These are phyloP conservation scores for Onygenales sp. DNA, from an alignment of 2,329 filamentous ascomycete species.

Conservation along the genomic window DNA sequence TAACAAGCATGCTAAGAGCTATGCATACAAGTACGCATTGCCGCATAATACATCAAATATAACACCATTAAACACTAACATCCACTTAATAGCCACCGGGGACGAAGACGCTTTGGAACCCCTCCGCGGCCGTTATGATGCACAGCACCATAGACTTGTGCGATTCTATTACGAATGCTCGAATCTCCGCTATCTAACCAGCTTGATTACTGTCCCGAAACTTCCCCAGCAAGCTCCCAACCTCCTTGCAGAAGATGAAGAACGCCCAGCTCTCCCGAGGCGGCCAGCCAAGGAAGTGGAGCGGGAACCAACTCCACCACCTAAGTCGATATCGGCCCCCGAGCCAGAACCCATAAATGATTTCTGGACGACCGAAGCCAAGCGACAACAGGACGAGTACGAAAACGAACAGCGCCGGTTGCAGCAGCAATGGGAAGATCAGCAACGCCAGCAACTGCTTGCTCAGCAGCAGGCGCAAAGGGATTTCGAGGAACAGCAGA, in stretches of 20 bases:
- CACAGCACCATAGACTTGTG: slow-evolving; percentile 90
- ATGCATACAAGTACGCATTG: slow-evolving; percentile 77
- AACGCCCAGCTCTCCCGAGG: slow-evolving; percentile 70
- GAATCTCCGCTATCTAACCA: slow-evolving; percentile 91
- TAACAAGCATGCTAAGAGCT: slow-evolving; percentile 96
- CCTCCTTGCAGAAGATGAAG: slow-evolving; percentile 73
- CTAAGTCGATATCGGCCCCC: slow-evolving; percentile 49
- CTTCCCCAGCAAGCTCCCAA: slow-evolving; percentile 90
- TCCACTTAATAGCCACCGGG: slow-evolving; percentile 56
- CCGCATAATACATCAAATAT: not conserved
- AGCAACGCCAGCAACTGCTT: slow-evolving; percentile 71
- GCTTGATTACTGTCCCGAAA: slow-evolving; percentile 91
- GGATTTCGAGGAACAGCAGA: slow-evolving; percentile 95
- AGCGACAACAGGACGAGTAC: slow-evolving; percentile 85
- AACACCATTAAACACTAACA: slow-evolving; percentile 12
- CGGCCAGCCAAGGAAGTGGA: slow-evolving; percentile 63
- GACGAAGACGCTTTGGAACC: slow-evolving; percentile 89
- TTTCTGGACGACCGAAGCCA: slow-evolving; percentile 93
- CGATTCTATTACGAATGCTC: slow-evolving; percentile 99
- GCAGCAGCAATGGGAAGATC: slow-evolving; percentile 75
- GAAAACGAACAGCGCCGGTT: slow-evolving; percentile 86
- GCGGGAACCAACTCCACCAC: slow-evolving; percentile 57
- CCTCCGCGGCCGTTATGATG: slow-evolving; percentile 79
- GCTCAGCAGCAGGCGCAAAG: slow-evolving; percentile 75
- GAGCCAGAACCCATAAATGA: slow-evolving; percentile 94